Base-by-base conservation (phyloP, 1,139 yeast species). In the Pichia cactophila region DNA sequence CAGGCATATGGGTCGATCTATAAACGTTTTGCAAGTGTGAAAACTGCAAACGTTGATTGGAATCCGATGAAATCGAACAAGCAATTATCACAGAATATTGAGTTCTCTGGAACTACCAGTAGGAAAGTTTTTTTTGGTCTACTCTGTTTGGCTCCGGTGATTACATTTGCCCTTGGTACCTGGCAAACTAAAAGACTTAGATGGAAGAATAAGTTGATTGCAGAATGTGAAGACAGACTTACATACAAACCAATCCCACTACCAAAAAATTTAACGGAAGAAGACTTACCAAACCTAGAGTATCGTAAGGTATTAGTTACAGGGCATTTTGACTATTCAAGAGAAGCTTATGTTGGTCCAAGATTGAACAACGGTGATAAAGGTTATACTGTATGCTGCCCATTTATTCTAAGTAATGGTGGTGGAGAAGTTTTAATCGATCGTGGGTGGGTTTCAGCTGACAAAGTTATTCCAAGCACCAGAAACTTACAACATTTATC, bases 281-380 rank as follows among this genome's bases (percentile, higher is more conserved):
- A 73, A 12, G 81, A 77, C 31, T 66, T 78, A n/a, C 61, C 67
- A 31, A 85, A 86, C 54, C 84, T 87, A 67, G 96, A 89, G 61
- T 92, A 84, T 65, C 75, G 97, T 48, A 74, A 83, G 54, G 90
- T 92, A 49, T 70, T 73, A 33, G 70, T 86, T 16, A 79, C 74
- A 48, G 99, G 99, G 0, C 76, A 71, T 51, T 92, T 85, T 64
- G 83, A 86, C 58, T 94, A 92, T 61, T 80, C 81, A 23, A 83
- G 89, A 61, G 99, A 92, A 64, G 81, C 89, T 72, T 86, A 86
- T 59, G 87, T 94, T 47, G 97, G 97, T 0, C 98, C 98, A 17
- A 75, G 96, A 57, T 73, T 86, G 51, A 75, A 76, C 55, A 81
- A 87, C 55, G 95, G 90, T 9, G 74, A 72, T 56, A 76, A 81